phyloP scores from a whole-genome alignment of 1,284 basidiomycete genomes.

The Takashimella koratensis region DNA sequence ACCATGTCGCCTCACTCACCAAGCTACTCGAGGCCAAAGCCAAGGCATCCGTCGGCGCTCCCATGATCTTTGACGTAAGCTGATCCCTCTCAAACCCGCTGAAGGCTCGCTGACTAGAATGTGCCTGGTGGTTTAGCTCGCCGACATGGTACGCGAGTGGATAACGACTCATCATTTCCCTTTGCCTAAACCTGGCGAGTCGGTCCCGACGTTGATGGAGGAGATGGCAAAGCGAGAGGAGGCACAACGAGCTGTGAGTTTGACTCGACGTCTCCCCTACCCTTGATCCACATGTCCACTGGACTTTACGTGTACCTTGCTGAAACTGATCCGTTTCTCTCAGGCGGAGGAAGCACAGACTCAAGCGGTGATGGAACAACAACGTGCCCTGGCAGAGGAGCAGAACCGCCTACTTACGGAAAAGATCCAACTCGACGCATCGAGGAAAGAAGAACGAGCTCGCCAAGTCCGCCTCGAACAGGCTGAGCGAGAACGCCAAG shows the following conservation, averaged over 20 bases:
- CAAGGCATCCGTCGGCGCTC: slow-evolving; percentile 30
- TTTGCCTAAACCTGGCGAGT: slow-evolving; percentile 34
- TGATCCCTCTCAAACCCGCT: not conserved
- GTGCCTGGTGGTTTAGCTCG: slow-evolving; percentile 24
- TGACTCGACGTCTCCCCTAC: too few relatives aligned
- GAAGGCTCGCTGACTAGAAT: slow-evolving; percentile 1
- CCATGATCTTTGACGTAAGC: slow-evolving; percentile 47
- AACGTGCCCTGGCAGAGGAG: slow-evolving; percentile 26
- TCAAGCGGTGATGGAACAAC: slow-evolving; percentile 28
- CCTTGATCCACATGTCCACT: too few relatives aligned
- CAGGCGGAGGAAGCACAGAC: slow-evolving; percentile 31
- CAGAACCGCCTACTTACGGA: slow-evolving; percentile 36
- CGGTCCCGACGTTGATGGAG: slow-evolving; percentile 44
- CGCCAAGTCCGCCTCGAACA: slow-evolving; percentile 25
- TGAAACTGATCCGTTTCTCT: not conserved
- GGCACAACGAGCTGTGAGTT: slow-evolving; percentile 41
- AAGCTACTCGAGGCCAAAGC: slow-evolving; percentile 40
- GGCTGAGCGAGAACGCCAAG: slow-evolving; percentile 26
- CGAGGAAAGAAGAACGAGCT: slow-evolving; percentile 32
- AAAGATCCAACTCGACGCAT: slow-evolving; percentile 38
- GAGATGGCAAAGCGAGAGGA: slow-evolving; percentile 47
- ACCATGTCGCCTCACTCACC: slow-evolving; percentile 37
- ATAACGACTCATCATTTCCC: slow-evolving; percentile 43
- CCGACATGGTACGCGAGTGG: slow-evolving; percentile 36
- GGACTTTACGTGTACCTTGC: too few relatives aligned